A percentile compares a stretch with the other conserved stretches of the same genome.
Conservation (phyloP, 164 flowering plant species). For the Magnolia kwangsiensis region DNA sequence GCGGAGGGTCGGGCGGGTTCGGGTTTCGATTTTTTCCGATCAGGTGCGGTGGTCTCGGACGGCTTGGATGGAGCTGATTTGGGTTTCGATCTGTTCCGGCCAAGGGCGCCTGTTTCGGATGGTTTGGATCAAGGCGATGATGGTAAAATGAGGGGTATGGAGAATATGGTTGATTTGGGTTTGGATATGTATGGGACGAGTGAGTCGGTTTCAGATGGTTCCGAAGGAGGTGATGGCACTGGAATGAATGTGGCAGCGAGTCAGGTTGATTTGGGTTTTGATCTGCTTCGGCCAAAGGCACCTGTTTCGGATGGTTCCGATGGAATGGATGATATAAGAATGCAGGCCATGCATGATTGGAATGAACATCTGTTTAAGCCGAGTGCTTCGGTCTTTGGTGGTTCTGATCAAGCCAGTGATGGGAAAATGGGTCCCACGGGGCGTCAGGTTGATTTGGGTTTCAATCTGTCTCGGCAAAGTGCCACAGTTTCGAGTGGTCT, state of each 20-base stretch:
- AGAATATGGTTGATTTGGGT: slow-evolving; percentile 2
- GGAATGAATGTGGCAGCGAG: neutral
- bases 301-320: neutral
- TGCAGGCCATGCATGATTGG: neutral
- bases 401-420: neutral
- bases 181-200: neutral
- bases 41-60: neutral
- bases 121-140: neutral
- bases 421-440: neutral
- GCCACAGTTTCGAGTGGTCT: neutral
- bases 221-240: neutral
- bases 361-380: neutral
- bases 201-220: neutral
- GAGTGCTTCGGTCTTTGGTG: neutral
- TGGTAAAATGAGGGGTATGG: neutral
- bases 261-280: neutral
- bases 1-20: neutral
- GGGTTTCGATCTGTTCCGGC: slow-evolving; percentile 2
- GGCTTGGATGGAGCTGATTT: neutral
- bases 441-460: neutral
- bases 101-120: neutral
- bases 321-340: neutral
- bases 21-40: neutral
- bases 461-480: neutral
- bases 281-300: neutral